phyloP scores from a whole-genome alignment of 2,329 filamentous ascomycete genomes.

The Aspergillus sojae region DNA sequence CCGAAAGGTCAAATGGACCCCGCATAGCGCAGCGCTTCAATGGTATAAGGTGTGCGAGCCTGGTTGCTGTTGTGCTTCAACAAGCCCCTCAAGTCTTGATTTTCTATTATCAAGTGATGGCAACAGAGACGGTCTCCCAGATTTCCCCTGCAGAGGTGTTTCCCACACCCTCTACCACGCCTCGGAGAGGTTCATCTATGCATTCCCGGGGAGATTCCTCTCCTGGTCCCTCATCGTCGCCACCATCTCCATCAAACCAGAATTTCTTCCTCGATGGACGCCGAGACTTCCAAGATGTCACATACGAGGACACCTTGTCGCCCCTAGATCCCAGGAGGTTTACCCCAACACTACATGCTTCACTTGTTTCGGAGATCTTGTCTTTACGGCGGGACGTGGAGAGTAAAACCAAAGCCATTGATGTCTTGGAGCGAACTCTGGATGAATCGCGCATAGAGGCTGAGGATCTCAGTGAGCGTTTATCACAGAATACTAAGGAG shows the following conservation, averaged over 20 bases:
- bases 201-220: constrained; percentile 56
- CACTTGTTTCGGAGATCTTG: constrained; percentile 90
- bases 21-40: not conserved
- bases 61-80: not conserved
- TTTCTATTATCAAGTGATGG: constrained; percentile 25
- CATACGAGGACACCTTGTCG: constrained; percentile 66
- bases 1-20: not conserved
- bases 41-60: not conserved
- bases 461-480: constrained; percentile 66
- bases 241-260: constrained; percentile 58
- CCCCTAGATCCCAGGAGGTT: constrained; percentile 88
- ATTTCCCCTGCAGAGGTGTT: constrained; percentile 60
- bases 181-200: constrained; percentile 37
- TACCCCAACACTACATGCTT: constrained; percentile 92
- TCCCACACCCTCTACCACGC: constrained; percentile 71
- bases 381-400: constrained; percentile 85
- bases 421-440: constrained; percentile 76
- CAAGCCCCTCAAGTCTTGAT: not conserved
- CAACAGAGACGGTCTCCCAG: constrained; percentile 51
- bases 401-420: constrained; percentile 83
- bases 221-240: constrained; percentile 51
- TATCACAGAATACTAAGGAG: constrained; percentile 72
- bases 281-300: constrained; percentile 39
- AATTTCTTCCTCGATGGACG: constrained; percentile 41
- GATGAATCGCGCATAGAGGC: constrained; percentile 73